phyloP scores from a whole-genome alignment of 306 rosid species.

The Astragalus membranaceus region DNA sequence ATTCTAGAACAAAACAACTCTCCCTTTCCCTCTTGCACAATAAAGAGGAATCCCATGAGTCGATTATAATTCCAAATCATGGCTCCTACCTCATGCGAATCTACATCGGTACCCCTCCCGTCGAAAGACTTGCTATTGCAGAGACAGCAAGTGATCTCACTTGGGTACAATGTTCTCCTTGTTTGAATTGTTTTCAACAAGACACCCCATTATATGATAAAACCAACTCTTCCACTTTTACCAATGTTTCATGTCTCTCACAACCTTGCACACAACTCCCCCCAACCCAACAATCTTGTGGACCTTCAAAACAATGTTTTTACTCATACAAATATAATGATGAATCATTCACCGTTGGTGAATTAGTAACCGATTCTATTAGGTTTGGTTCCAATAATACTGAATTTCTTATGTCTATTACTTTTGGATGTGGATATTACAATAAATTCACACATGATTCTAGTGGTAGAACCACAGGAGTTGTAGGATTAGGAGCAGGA shows the following conservation, averaged over 20 bases:
- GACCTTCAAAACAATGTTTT: background rate
- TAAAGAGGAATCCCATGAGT: background rate
- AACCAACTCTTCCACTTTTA: background rate
- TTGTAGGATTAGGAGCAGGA: too few relatives aligned
- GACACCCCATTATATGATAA: background rate
- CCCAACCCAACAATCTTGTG: background rate
- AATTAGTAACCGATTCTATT: background rate
- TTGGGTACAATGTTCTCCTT: too few relatives aligned
- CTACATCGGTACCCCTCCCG: slow-evolving; percentile 15
- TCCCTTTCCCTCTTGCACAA: background rate
- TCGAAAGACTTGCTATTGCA: background rate
- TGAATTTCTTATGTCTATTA: background rate
- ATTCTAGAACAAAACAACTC: background rate
- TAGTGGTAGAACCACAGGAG: background rate
- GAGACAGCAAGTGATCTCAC: slow-evolving; percentile 19
- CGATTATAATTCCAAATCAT: background rate
- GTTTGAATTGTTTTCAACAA: background rate
- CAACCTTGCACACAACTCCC: background rate
- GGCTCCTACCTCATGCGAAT: slow-evolving; percentile 13
- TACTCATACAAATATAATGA: background rate
- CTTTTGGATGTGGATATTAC: background rate
- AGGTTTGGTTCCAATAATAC: background rate
- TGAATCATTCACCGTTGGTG: background rate
- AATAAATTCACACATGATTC: background rate
- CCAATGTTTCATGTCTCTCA: rapidly evolving